Evolutionary conservation across 345 rosid species (phyloP).

Genomic region (Eucalyptus erythrocorys): DNA sequence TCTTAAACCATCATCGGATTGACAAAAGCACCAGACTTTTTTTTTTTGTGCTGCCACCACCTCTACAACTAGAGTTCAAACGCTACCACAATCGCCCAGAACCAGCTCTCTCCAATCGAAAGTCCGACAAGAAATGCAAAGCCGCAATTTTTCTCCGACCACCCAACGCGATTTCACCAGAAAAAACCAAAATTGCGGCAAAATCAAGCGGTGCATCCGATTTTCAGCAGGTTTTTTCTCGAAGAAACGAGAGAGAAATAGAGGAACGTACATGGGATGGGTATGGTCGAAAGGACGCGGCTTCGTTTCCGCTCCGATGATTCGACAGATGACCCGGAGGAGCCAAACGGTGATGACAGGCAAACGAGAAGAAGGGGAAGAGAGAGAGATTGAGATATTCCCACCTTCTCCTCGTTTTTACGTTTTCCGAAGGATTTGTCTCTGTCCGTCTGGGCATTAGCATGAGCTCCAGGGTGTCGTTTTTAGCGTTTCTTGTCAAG

Average conservation of each 20-base stretch:
- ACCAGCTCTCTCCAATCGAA: background rate
- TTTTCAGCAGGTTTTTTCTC: background rate
- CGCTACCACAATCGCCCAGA: background rate
- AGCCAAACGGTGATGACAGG: background rate
- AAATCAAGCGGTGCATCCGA: background rate
- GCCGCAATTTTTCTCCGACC: background rate
- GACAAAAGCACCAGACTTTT: background rate
- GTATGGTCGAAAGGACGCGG: conserved; percentile 3
- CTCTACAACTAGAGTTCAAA: background rate
- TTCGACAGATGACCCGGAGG: background rate
- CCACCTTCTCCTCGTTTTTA: background rate
- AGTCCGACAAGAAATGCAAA: background rate
- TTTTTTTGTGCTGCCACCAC: background rate
- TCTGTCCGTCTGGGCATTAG: background rate
- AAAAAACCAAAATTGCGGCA: background rate
- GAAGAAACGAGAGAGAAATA: background rate
- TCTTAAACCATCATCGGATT: background rate
- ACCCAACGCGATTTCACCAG: background rate
- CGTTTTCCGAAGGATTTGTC: background rate
- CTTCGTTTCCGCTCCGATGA: background rate
- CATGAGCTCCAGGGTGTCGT: background rate
- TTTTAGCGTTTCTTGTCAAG: background rate
- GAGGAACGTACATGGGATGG: conserved; percentile 20
- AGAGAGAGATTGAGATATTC: background rate
- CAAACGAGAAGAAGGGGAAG: background rate